Evolutionary conservation across 495 filamentous ascomycete species (phyloP), one percentile per base, ranked within the genome.

Genomic region (Articulospora tetracladia): DNA sequence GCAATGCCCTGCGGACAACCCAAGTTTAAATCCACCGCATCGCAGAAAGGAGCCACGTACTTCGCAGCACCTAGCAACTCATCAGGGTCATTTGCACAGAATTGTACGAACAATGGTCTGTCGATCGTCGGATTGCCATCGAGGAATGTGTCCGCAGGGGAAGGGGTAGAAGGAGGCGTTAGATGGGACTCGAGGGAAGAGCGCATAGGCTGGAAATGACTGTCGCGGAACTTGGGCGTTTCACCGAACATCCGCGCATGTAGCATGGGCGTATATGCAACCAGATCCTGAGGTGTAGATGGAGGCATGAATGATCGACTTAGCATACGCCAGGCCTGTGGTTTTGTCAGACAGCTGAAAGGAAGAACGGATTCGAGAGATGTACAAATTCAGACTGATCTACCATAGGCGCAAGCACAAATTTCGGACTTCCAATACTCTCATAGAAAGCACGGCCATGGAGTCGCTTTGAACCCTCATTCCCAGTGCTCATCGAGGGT

Each of bases 1-100:
- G 94, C 94, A 58, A 99, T 99, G 1, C 93, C 92, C 68, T 99
- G 94, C 1, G 94, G 94, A 76, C 94, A 99, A n/a, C 94, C 94
- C 1, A 99, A 81, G 69, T 99, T 99, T 63, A 99, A 76, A 70
- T 99, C 95, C 10, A 99, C 89, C 1, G 93, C 94, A 68, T 99
- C 94, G 69, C 92, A 97, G 74, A 90, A 89, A 0, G 89, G 89
- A 2, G 86, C 82, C 0, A 90, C 91, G 53, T 88, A 77, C 23
- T 80, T 77, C 2, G 93, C 93, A 1, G 93, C 92, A 34, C 78
- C 75, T 17, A 97, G 76, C 3, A 98, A 79, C 51, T 88, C 82
- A 30, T 88, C 77, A 0, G 94, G 90, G 44, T 90, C 78, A 69
- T 99, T 98, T 50, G 93, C 85, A 77, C 95, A 98, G 76, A 99